Percentiles rank a stretch among this genome's conserved stretches.
These are phyloP conservation scores for Hyaloperonospora brassicae DNA, from an alignment of 352 stramenopile genomes.

Conservation along the genomic window DNA sequence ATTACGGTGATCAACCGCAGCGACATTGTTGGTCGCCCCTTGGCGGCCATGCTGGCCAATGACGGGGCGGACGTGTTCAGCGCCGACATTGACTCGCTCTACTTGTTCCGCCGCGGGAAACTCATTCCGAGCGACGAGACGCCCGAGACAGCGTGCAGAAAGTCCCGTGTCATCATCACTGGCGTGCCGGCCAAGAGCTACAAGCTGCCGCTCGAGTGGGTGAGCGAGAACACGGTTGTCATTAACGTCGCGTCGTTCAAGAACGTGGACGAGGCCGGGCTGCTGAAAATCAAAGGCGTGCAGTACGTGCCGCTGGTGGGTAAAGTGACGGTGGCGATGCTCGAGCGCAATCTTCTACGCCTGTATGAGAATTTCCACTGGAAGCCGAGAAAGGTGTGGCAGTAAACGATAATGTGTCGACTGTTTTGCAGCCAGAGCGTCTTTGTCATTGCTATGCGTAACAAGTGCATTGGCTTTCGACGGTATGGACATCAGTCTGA, in stretches of 20 bases:
- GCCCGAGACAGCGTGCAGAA: constrained; percentile 78
- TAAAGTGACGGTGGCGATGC: constrained; percentile 94
- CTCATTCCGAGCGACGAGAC: constrained; percentile 82
- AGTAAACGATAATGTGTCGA: constrained; percentile 26
- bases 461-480: too few relatives aligned
- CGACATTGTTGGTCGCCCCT: constrained; percentile 92
- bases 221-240: constrained; percentile 87
- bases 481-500: too few relatives aligned
- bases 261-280: constrained; percentile 88
- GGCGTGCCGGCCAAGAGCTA: constrained; percentile 92
- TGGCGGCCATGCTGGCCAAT: constrained; percentile 94
- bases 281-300: constrained; percentile 88
- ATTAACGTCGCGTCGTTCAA: constrained; percentile 97
- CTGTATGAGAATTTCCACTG: constrained; percentile 95
- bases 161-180: constrained; percentile 91
- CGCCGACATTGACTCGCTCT: constrained; percentile 93
- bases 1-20: constrained; percentile 96
- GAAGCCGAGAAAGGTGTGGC: constrained; percentile 81
- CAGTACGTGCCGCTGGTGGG: constrained; percentile 94
- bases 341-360: constrained; percentile 93
- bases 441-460: too few relatives aligned
- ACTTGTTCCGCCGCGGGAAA: constrained; percentile 89
- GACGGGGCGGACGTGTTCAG: constrained; percentile 93
- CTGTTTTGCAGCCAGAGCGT: too few relatives aligned
- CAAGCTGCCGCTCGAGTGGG: constrained; percentile 88